These are phyloP conservation scores for Thelephora terrestris DNA, from an alignment of 1,284 basidiomycete genomes.

Conservation along the genomic window DNA sequence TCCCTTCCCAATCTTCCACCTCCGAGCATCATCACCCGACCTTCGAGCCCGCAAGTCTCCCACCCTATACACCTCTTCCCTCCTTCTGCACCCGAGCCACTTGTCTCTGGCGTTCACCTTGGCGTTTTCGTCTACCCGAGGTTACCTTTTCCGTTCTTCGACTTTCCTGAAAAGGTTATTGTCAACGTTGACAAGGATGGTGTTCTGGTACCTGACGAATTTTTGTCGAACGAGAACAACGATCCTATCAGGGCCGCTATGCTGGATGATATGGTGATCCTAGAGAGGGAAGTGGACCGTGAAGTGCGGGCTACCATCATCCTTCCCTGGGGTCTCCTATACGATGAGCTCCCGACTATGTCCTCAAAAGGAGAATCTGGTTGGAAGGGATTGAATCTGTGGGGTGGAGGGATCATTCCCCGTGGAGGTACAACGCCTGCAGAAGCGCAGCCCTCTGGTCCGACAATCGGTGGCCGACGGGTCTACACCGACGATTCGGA, in stretches of 20 bases:
- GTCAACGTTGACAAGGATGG: slow-evolving; percentile 4
- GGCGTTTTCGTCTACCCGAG: slow-evolving; percentile 45
- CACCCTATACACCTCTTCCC: slow-evolving; percentile 12
- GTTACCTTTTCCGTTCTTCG: slow-evolving; percentile 31
- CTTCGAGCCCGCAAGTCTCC: background rate
- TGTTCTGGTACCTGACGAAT: slow-evolving; percentile 4
- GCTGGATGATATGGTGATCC: slow-evolving; percentile 4
- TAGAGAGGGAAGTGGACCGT: slow-evolving; percentile 21
- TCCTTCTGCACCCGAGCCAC: slow-evolving; percentile 3
- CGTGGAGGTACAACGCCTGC: slow-evolving; percentile 14
- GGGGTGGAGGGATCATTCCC: slow-evolving; percentile 7
- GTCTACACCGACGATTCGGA: slow-evolving; percentile 71
- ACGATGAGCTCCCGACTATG: slow-evolving; percentile 31
- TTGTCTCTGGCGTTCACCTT: slow-evolving; percentile 25
- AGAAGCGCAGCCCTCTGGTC: slow-evolving; percentile 11
- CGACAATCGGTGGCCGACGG: slow-evolving; percentile 25
- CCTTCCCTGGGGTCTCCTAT: slow-evolving; percentile 40
- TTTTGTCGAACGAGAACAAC: slow-evolving; percentile 4
- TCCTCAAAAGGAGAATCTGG: slow-evolving; percentile 11
- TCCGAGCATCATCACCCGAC: slow-evolving; percentile 1
- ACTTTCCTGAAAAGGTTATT: slow-evolving; percentile 18
- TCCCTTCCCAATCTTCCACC: slow-evolving; percentile 3
- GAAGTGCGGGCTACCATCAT: slow-evolving; percentile 53
- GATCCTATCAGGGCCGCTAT: slow-evolving; percentile 14
- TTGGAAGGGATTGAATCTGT: slow-evolving; percentile 7